Conservation (phyloP, 2,329 filamentous ascomycete species). For the Talaromyces piceae region DNA sequence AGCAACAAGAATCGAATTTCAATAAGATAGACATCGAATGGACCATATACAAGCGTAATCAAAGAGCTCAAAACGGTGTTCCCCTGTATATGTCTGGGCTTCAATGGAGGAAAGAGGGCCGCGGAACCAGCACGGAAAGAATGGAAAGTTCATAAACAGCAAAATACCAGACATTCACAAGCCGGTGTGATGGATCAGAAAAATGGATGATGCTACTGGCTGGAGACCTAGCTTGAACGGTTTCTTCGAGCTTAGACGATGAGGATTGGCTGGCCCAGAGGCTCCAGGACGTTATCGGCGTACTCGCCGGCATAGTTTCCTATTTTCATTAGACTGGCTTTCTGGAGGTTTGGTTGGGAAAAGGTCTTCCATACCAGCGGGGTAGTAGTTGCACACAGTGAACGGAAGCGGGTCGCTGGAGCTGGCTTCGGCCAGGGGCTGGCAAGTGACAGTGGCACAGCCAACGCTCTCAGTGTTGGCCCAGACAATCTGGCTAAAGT, state of each 20-base stretch:
- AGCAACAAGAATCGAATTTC: constrained; percentile 1
- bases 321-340: constrained; percentile 24
- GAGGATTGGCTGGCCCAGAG: constrained; percentile 27
- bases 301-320: constrained; percentile 52
- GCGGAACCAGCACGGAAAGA: not conserved
- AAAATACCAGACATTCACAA: not conserved
- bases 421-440: constrained; percentile 35
- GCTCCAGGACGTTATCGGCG: constrained; percentile 43
- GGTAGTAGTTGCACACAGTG: constrained; percentile 83
- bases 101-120: not conserved
- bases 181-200: not conserved
- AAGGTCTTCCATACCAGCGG: constrained; percentile 52
- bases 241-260: not conserved
- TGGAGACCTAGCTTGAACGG: not conserved
- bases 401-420: constrained; percentile 49
- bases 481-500: constrained; percentile 73
- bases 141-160: not conserved
- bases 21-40: not conserved
- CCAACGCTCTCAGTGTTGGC: constrained; percentile 54
- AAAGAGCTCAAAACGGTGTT: not conserved
- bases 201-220: not conserved
- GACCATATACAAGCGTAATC: not conserved
- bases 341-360: too few species aligned
- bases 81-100: not conserved
- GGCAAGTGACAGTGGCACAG: constrained; percentile 49